A percentile compares a stretch with the other conserved stretches of the same genome.
Conservation (phyloP, 2,329 filamentous ascomycete genomes). For the Albifimbria verrucaria region DNA sequence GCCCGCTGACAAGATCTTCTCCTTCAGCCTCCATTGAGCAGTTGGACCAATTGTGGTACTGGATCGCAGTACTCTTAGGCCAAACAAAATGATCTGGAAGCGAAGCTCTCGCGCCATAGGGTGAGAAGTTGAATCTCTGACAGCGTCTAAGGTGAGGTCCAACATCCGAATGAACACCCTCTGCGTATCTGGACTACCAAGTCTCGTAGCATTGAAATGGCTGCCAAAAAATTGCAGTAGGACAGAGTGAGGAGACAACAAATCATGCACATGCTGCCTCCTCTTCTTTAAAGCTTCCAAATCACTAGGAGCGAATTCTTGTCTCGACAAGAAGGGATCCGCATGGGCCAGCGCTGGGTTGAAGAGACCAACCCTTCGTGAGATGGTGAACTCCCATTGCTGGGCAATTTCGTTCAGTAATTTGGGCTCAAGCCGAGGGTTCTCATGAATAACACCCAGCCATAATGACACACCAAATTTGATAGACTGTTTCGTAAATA, state of each 20-base stretch:
- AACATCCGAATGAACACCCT: constrained; percentile 79
- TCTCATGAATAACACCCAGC: constrained; percentile 96
- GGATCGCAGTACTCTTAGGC: constrained; percentile 70
- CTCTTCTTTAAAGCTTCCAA: constrained; percentile 69
- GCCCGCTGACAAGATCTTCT: constrained; percentile 81
- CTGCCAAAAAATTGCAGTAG: constrained; percentile 87
- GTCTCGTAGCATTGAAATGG: constrained; percentile 89
- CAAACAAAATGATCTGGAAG: constrained; percentile 83
- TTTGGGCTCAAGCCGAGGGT: constrained; percentile 80
- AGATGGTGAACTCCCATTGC: constrained; percentile 84
- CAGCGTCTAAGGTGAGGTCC: constrained; percentile 70
- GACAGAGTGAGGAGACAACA: constrained; percentile 82
- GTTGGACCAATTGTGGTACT: constrained; percentile 62
- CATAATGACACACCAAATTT: constrained; percentile 94
- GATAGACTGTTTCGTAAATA: constrained; percentile 94
- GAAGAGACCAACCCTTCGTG: constrained; percentile 78
- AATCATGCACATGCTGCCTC: constrained; percentile 75
- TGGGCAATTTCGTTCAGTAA: constrained; percentile 84
- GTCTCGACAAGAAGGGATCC: constrained; percentile 86
- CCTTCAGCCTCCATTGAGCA: constrained; percentile 79
- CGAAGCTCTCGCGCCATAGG: constrained; percentile 90
- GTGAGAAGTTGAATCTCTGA: constrained; percentile 69
- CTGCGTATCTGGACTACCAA: constrained; percentile 79
- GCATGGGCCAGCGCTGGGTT: constrained; percentile 66
- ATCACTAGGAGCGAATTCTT: constrained; percentile 92